Evolutionary conservation across 768 basidiomycete genomes (phyloP).

Genomic region (Baorangia bicolor): DNA sequence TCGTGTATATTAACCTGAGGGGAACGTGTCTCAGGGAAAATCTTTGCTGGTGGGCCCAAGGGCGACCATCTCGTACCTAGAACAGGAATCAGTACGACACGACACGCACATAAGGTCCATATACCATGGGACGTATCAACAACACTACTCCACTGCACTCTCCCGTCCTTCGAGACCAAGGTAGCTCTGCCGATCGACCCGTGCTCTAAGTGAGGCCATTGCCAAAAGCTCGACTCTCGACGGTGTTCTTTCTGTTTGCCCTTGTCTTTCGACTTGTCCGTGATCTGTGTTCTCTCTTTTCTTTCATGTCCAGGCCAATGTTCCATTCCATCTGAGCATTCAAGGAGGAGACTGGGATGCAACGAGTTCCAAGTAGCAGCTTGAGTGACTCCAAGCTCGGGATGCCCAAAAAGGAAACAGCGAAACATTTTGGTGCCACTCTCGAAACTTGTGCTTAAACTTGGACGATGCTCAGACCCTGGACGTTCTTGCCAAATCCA

Average conservation of each 20-base stretch:
- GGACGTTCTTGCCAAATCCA: constrained; percentile 43
- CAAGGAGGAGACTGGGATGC: constrained; percentile 6
- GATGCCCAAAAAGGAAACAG: constrained; percentile 20
- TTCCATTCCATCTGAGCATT: constrained; percentile 67
- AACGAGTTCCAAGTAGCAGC: constrained; percentile 29
- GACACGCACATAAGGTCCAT: not conserved
- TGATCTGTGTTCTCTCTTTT: constrained; percentile 21
- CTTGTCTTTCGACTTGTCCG: constrained; percentile 22
- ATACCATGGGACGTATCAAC: constrained; percentile 30
- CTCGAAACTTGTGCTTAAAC: constrained; percentile 15
- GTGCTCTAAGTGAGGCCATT: constrained; percentile 55
- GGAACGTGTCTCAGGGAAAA: constrained; percentile 61
- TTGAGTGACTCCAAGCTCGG: not conserved
- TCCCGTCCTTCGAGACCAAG: constrained; percentile 44
- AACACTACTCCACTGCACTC: constrained; percentile 53
- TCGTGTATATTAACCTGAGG: constrained; percentile 30
- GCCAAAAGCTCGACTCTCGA: constrained; percentile 28
- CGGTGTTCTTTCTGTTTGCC: constrained; percentile 30
- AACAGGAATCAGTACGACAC: constrained; percentile 5
- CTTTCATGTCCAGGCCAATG: constrained; percentile 63
- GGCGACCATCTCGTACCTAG: constrained; percentile 34
- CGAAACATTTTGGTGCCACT: not conserved
- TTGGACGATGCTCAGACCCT: constrained; percentile 50
- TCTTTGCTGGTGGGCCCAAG: constrained; percentile 34
- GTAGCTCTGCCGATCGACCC: constrained; percentile 58